phyloP scores from a whole-genome alignment of 2,329 filamentous ascomycete species.

The Cordyceps fumosorosea region DNA sequence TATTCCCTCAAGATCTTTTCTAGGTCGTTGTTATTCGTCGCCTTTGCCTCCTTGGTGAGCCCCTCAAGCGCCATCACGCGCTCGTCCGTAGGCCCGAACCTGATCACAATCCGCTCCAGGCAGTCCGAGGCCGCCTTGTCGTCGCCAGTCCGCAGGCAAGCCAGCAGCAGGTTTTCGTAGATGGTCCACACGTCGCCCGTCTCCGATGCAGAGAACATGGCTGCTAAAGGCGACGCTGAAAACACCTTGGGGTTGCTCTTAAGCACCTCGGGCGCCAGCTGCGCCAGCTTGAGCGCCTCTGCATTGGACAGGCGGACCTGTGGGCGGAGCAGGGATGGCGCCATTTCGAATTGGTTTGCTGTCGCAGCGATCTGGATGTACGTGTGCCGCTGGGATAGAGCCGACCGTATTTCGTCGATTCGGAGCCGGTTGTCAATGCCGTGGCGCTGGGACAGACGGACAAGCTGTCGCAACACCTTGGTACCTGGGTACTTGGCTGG shows the following conservation, averaged over 20 bases:
- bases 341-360: conserved; percentile 30
- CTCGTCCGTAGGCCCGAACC: conserved; percentile 82
- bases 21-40: conserved; percentile 58
- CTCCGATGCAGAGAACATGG: conserved; percentile 55
- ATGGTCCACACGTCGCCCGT: conserved; percentile 74
- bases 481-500: not conserved
- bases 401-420: not conserved
- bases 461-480: conserved; percentile 3
- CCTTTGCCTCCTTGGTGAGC: conserved; percentile 76
- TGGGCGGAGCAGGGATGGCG: conserved; percentile 48
- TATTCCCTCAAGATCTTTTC: conserved; percentile 70
- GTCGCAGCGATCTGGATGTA: not conserved
- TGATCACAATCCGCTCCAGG: conserved; percentile 65
- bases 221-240: conserved; percentile 46
- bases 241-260: conserved; percentile 46
- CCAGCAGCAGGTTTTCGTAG: conserved; percentile 80
- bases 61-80: conserved; percentile 78
- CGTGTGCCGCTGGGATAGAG: not conserved
- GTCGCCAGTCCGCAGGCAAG: conserved; percentile 79
- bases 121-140: conserved; percentile 69
- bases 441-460: not conserved
- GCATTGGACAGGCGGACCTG: conserved; percentile 50
- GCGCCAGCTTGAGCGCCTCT: conserved; percentile 51
- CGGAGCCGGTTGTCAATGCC: not conserved
- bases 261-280: conserved; percentile 53